These are phyloP conservation scores for Gliomastix tumulicola DNA, from an alignment of 2,329 filamentous ascomycete species.

Conservation along the genomic window DNA sequence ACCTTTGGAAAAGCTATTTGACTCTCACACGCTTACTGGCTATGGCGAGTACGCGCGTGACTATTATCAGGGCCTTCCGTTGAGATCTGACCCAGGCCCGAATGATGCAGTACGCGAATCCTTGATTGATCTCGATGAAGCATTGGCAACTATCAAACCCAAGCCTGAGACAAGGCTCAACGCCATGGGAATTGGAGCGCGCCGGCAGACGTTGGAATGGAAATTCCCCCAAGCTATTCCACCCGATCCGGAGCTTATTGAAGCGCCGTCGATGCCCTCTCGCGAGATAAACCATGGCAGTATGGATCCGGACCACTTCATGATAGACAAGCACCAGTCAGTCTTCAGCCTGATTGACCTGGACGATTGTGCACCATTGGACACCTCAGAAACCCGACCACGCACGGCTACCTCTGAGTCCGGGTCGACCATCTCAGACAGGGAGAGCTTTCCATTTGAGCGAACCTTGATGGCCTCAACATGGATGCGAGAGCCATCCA, in stretches of 20 bases:
- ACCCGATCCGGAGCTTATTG: constrained; percentile 2
- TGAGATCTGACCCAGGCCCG: constrained; percentile 47
- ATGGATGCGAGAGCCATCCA: constrained; percentile 54
- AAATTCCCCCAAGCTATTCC: constrained; percentile 39
- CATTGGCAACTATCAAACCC: constrained; percentile 47
- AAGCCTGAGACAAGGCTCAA: constrained; percentile 55
- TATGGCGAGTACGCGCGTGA: constrained; percentile 57
- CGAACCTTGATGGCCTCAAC: constrained; percentile 57
- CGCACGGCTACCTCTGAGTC: constrained; percentile 55
- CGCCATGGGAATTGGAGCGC: constrained; percentile 46
- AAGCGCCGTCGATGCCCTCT: constrained; percentile 22
- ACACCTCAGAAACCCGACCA: constrained; percentile 43
- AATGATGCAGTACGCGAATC: constrained; percentile 49
- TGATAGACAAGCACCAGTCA: constrained; percentile 32
- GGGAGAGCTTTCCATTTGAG: too few relatives aligned
- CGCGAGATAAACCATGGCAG: constrained; percentile 41
- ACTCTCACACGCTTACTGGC: constrained; percentile 57
- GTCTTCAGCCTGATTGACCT: constrained; percentile 43
- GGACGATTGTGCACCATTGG: constrained; percentile 46
- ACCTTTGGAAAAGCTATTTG: constrained; percentile 58
- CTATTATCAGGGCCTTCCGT: constrained; percentile 52
- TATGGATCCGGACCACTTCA: constrained; percentile 40
- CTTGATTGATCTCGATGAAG: constrained; percentile 59
- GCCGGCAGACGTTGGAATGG: constrained; percentile 48
- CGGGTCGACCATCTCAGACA: constrained; percentile 46